Evolutionary conservation across 371 early-diverging fungal species (phyloP), one percentile per base, ranked within the genome.

Genomic region (Mucor racemosus): DNA sequence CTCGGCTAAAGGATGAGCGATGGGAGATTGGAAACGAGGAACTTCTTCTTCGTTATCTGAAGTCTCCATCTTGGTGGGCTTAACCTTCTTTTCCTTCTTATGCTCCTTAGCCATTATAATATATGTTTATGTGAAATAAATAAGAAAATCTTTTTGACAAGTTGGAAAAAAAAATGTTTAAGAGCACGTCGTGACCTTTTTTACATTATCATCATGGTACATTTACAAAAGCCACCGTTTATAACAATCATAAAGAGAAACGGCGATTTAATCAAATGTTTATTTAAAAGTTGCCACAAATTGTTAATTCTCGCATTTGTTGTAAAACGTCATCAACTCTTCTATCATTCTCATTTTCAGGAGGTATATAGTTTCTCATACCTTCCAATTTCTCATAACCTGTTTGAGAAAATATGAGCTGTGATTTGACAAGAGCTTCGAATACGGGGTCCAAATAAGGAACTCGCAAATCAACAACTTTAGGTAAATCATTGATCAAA

Each of bases 1-100:
- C 60, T 91, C 89, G 36, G 98, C 98, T 72, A 99, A 80, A 33
- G 99, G 99, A 61, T 91, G 89, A 65, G 99, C 96, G 74, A 99
- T 95, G 58, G 93, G 88, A n/a, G 90, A 91, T 58, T 92, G 66
- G 65, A 72, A 76, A 33, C 71, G 69, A 53, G 75, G 70, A 31
- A 66, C 19, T 36, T 74, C 77, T 26, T 67, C 70, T 58, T 73
- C 72, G 62, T 66, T 62, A 35, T 76, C 77, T 13, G 69, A 66
- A 21, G 58, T 58, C 26, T 77, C 79, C 69, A 46, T 58, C 64
- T 68, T 74, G 64, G 50, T 39, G 21, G 40, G 60, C 76, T 75
- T 75, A 48, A 77, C 71, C 78, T 82, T 81, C 78, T 82, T 83
- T 73, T 81, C 80, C 72, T 84, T 84, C 68, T 72, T 72, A 7